Conservation (phyloP, 2,329 filamentous ascomycete species). For the Hymenoscyphus scutula region DNA sequence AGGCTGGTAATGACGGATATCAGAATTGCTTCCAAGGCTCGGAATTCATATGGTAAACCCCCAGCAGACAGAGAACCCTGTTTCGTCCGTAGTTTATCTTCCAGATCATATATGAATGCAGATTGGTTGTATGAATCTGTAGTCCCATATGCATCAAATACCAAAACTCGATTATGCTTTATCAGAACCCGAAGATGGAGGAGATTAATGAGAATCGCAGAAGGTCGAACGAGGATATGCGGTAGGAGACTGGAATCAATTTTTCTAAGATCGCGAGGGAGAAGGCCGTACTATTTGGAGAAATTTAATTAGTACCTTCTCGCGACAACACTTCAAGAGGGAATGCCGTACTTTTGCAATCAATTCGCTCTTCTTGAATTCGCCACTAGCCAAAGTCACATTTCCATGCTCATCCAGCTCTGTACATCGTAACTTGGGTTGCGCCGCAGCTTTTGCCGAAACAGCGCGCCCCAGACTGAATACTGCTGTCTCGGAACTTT, state of each 20-base stretch:
- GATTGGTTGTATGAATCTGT: constrained; percentile 94
- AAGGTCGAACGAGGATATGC: constrained; percentile 90
- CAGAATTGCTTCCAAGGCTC: constrained; percentile 89
- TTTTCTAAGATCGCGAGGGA: constrained; percentile 93
- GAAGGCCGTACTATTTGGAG: constrained; percentile 70
- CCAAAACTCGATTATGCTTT: constrained; percentile 87
- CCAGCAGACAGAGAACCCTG: constrained; percentile 54
- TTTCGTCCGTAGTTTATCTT: constrained; percentile 87
- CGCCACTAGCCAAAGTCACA: constrained; percentile 87
- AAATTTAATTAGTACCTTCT: constrained; percentile 25
- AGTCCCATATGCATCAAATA: constrained; percentile 95
- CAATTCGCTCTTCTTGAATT: constrained; percentile 96
- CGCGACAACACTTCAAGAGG: constrained; percentile 18
- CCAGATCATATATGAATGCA: constrained; percentile 95
- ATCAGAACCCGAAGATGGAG: constrained; percentile 95
- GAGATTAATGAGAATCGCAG: constrained; percentile 90
- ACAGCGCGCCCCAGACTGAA: constrained; percentile 70
- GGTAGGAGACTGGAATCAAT: constrained; percentile 95
- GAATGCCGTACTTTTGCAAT: constrained; percentile 73
- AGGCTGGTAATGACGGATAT: constrained; percentile 90
- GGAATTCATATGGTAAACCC: constrained; percentile 88
- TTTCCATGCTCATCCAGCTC: constrained; percentile 92
- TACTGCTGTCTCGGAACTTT: constrained; percentile 57
- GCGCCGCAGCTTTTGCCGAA: constrained; percentile 73
- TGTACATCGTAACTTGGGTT: constrained; percentile 85